These are phyloP conservation scores for Auxenochlorella pyrenoidosa DNA, from an alignment of 139 green algal species.

Conservation along the genomic window DNA sequence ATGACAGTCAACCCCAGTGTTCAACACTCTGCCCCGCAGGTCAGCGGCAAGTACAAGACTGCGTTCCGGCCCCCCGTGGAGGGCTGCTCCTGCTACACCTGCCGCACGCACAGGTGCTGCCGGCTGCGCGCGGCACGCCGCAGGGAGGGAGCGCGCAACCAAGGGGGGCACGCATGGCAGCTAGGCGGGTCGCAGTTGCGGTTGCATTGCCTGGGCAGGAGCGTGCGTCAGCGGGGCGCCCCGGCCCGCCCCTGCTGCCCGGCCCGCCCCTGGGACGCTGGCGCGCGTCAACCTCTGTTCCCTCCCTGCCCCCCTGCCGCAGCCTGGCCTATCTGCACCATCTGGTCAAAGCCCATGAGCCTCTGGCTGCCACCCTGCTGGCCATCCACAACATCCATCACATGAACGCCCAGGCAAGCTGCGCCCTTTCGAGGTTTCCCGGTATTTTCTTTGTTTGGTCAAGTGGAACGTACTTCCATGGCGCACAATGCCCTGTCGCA, in stretches of 20 bases:
- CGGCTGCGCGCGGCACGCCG: too few relatives aligned
- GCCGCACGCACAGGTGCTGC: conserved; percentile 35
- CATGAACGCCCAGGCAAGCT: conserved; percentile 41
- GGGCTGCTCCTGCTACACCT: conserved; percentile 52
- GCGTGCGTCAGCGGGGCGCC: neutral
- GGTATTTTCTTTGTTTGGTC: too few relatives aligned
- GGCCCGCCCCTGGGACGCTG: neutral
- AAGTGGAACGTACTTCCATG: too few relatives aligned
- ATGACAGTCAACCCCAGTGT: too few relatives aligned
- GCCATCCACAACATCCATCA: conserved; percentile 66
- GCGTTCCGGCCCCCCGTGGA: conserved; percentile 30
- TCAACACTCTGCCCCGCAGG: too few relatives aligned
- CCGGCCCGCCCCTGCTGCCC: neutral
- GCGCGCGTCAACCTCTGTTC: neutral
- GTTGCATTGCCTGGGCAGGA: neutral
- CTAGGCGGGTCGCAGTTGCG: too few relatives aligned
- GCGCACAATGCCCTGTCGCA: too few relatives aligned
- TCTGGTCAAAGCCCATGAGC: conserved; percentile 65
- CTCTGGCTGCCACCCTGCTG: conserved; percentile 46
- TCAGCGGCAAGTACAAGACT: conserved; percentile 43
- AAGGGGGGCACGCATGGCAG: too few relatives aligned
- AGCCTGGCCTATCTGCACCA: conserved; percentile 65
- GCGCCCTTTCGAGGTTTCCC: too few relatives aligned
- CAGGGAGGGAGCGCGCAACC: too few relatives aligned
- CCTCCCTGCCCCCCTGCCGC: neutral